Conservation (phyloP, 805 yeast species). For the Phaffomyces antillensis region DNA sequence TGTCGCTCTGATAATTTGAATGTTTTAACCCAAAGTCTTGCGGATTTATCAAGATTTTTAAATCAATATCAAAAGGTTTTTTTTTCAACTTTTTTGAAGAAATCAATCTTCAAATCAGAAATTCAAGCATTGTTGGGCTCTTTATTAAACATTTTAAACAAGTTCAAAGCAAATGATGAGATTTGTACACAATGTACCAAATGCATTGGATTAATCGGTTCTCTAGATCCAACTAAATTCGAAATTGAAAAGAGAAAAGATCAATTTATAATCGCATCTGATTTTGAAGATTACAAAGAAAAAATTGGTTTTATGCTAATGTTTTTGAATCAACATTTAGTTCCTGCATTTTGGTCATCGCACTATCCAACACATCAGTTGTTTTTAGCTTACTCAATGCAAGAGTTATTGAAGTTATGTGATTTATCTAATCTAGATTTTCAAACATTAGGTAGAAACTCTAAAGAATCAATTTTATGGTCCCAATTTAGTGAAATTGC, state of each 20-base stretch:
- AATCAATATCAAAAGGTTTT: conserved; percentile 42
- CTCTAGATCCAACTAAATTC: conserved; percentile 58
- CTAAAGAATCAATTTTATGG: conserved; percentile 44
- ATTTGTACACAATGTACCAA: conserved; percentile 57
- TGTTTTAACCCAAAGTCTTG: conserved; percentile 66
- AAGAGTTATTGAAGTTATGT: conserved; percentile 66
- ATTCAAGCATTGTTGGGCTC: conserved; percentile 44
- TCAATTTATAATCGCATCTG: conserved; percentile 46
- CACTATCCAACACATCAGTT: conserved; percentile 80
- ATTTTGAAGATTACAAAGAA: conserved; percentile 57
- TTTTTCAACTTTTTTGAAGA: conserved; percentile 37
- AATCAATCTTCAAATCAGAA: conserved; percentile 24
- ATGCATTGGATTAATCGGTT: conserved; percentile 72
- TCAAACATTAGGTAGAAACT: conserved; percentile 15
- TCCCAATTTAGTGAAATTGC: conserved; percentile 55
- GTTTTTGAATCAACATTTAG: conserved; percentile 62
- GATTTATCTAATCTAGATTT: conserved; percentile 34
- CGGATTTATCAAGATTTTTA: conserved; percentile 52
- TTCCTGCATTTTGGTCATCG: conserved; percentile 84
- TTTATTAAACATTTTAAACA: conserved; percentile 48
- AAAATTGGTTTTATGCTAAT: conserved; percentile 54
- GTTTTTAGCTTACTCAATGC: conserved; percentile 83
- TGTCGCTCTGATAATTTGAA: conserved; percentile 56
- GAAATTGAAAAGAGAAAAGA: conserved; percentile 33
- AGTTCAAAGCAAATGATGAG: conserved; percentile 41